A percentile compares a stretch with the other conserved stretches of the same genome.
Evolutionary conservation across 2,329 filamentous ascomycete genomes (phyloP).

Genomic region (Apiospora pterosperma): DNA sequence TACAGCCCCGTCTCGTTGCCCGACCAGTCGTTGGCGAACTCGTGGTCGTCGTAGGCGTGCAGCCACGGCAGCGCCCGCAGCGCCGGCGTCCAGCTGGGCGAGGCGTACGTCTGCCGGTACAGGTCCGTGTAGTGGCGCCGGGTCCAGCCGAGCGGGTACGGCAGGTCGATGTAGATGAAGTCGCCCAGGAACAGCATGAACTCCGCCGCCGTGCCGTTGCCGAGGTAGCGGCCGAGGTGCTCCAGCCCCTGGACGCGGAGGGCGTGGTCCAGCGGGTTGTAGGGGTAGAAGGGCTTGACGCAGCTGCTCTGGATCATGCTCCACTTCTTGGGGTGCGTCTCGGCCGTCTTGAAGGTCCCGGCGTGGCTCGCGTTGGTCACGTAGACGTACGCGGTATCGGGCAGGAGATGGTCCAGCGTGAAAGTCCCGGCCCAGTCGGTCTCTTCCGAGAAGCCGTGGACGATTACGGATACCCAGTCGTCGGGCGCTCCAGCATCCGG

Average conservation of each 20-base stretch:
- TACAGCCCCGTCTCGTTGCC: constrained; percentile 61
- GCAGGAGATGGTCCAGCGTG: constrained; percentile 45
- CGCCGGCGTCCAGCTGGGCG: constrained; percentile 54
- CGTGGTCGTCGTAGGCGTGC: constrained; percentile 69
- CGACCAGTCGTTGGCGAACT: constrained; percentile 69
- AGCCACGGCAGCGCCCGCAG: constrained; percentile 58
- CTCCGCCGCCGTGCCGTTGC: background rate
- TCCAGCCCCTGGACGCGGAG: constrained; percentile 59
- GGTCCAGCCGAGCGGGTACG: constrained; percentile 17
- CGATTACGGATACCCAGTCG: constrained; percentile 23
- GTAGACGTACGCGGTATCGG: constrained; percentile 60
- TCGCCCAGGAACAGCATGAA: constrained; percentile 20
- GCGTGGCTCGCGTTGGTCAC: constrained; percentile 57
- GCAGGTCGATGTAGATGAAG: constrained; percentile 61
- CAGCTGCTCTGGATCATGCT: constrained; percentile 62
- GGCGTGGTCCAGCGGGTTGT: constrained; percentile 57
- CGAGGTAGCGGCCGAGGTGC: constrained; percentile 22
- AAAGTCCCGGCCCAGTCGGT: constrained; percentile 60
- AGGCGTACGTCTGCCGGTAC: constrained; percentile 65
- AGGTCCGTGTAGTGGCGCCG: constrained; percentile 13
- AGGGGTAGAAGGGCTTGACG: constrained; percentile 67
- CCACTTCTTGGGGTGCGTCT: constrained; percentile 39
- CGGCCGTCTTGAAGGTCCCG: constrained; percentile 59
- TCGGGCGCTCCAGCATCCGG: background rate
- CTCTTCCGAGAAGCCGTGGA: constrained; percentile 48